Evolutionary conservation across 371 early-diverging fungal genomes (phyloP).

Genomic region (Batrachochytrium dendrobatidis): DNA sequence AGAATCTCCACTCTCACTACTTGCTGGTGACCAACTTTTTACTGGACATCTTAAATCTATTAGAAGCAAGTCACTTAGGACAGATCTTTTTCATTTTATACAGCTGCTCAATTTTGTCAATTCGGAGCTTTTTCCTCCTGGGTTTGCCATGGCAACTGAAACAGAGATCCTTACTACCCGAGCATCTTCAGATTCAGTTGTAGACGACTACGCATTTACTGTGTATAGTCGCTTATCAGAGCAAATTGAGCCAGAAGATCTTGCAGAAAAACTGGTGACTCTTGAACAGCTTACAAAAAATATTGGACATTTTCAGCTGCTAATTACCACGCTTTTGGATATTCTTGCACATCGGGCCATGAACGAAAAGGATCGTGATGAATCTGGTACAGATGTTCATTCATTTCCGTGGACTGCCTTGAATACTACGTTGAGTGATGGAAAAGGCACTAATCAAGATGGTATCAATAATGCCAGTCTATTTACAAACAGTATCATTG

Average conservation of each 20-base stretch:
- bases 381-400: not conserved
- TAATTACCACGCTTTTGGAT: not conserved
- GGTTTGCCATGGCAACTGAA: not conserved
- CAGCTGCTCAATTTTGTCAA: not conserved
- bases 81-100: not conserved
- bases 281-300: not conserved
- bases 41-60: not conserved
- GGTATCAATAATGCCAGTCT: constrained; percentile 7
- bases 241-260: not conserved
- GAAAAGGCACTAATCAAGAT: not conserved
- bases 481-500: constrained; percentile 11
- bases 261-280: not conserved
- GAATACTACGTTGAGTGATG: not conserved
- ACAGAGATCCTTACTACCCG: not conserved
- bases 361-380: too few relatives aligned
- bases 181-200: not conserved
- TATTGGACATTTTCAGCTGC: not conserved
- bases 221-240: not conserved
- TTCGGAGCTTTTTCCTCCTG: not conserved
- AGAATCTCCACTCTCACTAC: not conserved
- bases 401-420: too few relatives aligned
- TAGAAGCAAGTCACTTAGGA: not conserved
- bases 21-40: not conserved
- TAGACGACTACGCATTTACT: not conserved
- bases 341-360: not conserved